phyloP scores from a whole-genome alignment of 2,329 filamentous ascomycete genomes.

The Colletotrichum sp. region DNA sequence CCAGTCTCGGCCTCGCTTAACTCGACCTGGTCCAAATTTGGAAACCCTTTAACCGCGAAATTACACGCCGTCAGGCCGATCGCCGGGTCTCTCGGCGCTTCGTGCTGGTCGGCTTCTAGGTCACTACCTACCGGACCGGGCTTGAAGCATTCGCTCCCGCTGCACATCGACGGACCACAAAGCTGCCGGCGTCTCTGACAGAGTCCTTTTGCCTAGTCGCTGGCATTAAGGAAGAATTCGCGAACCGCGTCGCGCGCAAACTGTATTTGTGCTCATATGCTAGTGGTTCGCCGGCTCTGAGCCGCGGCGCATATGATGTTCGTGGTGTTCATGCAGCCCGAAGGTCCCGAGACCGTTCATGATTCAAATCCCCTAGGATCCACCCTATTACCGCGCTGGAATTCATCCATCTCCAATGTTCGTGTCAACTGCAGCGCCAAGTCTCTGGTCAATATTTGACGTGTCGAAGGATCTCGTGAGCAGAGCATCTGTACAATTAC shows the following conservation, averaged over 20 bases:
- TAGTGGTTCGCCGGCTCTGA: neutral
- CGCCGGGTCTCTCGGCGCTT: conserved; percentile 5
- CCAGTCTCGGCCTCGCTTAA: neutral
- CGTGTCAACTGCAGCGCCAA: neutral
- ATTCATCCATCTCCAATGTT: neutral
- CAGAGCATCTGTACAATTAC: neutral
- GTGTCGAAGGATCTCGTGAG: neutral
- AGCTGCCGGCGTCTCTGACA: neutral
- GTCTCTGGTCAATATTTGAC: neutral
- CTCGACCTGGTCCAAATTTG: neutral
- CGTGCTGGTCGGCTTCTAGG: neutral
- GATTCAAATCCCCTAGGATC: neutral
- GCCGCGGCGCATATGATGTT: neutral
- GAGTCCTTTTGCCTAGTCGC: neutral
- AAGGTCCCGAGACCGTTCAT: conserved; percentile 16
- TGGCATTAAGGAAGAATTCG: neutral
- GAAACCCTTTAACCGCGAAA: neutral
- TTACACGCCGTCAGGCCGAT: conserved; percentile 3
- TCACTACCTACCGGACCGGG: neutral
- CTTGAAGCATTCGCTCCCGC: neutral
- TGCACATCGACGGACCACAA: neutral
- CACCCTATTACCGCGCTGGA: neutral
- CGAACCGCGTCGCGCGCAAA: neutral
- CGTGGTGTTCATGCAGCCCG: conserved; percentile 9
- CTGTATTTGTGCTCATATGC: neutral